phyloP scores from a whole-genome alignment of 2,329 filamentous ascomycete species.

The Talaromyces sp. region DNA sequence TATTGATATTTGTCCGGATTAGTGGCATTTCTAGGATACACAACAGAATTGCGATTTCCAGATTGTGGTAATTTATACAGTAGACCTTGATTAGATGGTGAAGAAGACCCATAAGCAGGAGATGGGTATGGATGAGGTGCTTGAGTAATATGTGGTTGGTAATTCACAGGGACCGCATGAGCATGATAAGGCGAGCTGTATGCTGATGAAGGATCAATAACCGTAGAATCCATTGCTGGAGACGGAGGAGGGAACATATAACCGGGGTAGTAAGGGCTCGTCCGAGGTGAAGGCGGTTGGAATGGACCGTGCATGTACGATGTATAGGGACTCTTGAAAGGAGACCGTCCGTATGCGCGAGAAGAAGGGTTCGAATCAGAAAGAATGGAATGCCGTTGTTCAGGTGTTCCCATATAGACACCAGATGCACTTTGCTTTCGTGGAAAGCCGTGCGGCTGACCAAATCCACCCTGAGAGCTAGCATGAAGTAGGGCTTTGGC shows the following conservation, averaged over 20 bases:
- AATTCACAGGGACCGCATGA: constrained; percentile 20
- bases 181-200: constrained; percentile 22
- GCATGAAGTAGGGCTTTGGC: constrained; percentile 38
- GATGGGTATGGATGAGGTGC: constrained; percentile 17
- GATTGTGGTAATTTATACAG: constrained; percentile 3
- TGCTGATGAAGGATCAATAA: constrained; percentile 19
- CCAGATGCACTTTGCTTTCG: constrained; percentile 14
- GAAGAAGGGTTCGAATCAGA: constrained; percentile 21
- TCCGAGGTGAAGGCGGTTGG: constrained; percentile 28
- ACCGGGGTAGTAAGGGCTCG: constrained; percentile 21
- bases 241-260: constrained; percentile 22
- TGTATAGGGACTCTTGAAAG: constrained; percentile 29
- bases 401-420: constrained; percentile 18
- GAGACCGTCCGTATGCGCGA: constrained; percentile 27
- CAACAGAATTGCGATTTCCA: background rate
- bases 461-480: constrained; percentile 23
- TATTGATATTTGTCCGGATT: constrained; percentile 39
- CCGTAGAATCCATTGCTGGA: constrained; percentile 17
- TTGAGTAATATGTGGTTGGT: constrained; percentile 19
- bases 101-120: constrained; percentile 18
- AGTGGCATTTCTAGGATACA: background rate
- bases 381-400: constrained; percentile 16
- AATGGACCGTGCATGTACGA: constrained; percentile 24
- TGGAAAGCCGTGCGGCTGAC: constrained; percentile 17
- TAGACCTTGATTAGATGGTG: constrained; percentile 10